Evolutionary conservation across 1,284 basidiomycete species (phyloP).

Genomic region (Melampsora abietis-canadensis): DNA sequence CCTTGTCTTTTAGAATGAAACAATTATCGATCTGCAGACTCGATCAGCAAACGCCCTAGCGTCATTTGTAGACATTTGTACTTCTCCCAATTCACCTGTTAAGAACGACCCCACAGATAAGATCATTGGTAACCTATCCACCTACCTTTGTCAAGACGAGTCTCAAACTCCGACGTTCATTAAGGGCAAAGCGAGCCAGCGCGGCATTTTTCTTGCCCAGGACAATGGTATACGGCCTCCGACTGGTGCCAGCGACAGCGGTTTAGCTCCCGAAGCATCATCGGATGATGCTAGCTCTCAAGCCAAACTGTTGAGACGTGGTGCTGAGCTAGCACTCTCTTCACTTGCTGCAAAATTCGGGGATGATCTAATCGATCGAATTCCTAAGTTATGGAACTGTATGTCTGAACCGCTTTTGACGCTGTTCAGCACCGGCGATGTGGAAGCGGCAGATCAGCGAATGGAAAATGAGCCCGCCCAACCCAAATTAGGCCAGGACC

Average conservation of each 20-base stretch:
- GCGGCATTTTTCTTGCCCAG: slow-evolving; percentile 74
- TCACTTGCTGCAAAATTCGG: slow-evolving; percentile 78
- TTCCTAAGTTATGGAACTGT: slow-evolving; percentile 91
- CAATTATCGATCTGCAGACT: slow-evolving; percentile 82
- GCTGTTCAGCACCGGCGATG: slow-evolving; percentile 63
- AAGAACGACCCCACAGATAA: slow-evolving; percentile 71
- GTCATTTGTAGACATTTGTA: slow-evolving; percentile 81
- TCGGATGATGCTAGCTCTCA: slow-evolving; percentile 47
- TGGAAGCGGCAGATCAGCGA: slow-evolving; percentile 60
- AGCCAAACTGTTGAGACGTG: slow-evolving; percentile 62
- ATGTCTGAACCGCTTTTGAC: slow-evolving; percentile 74
- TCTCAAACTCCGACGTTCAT: slow-evolving; percentile 85
- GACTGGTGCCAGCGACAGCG: background rate
- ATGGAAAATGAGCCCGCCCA: slow-evolving; percentile 53
- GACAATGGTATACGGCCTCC: slow-evolving; percentile 46
- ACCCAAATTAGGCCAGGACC: slow-evolving; percentile 68
- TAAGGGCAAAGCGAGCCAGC: slow-evolving; percentile 60
- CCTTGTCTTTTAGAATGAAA: slow-evolving; percentile 67
- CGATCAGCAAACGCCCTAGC: slow-evolving; percentile 84
- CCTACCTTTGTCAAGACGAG: slow-evolving; percentile 89
- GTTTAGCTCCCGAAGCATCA: slow-evolving; percentile 35
- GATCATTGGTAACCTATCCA: slow-evolving; percentile 94
- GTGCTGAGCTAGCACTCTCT: slow-evolving; percentile 78
- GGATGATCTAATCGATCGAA: slow-evolving; percentile 65
- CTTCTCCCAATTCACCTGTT: slow-evolving; percentile 62